Evolutionary conservation across 2,329 filamentous ascomycete species (phyloP), one percentile per base, ranked within the genome.

Genomic region (Fusarium illudens): DNA sequence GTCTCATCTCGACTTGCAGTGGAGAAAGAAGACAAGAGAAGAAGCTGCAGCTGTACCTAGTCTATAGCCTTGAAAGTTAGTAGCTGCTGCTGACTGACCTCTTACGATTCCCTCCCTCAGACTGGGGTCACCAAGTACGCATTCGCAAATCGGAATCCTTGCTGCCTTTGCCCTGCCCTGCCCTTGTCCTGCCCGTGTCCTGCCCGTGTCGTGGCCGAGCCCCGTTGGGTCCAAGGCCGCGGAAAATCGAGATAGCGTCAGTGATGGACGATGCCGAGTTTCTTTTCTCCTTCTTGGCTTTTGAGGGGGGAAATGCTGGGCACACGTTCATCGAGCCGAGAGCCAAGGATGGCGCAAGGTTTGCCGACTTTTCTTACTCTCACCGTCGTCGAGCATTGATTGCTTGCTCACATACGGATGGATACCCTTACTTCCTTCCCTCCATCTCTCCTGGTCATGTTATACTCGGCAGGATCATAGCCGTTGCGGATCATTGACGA

Each of bases 301-400:
- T 53, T 27, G 50, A 27, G 42, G 42, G 39, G 39, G 20, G 11
- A 42, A 7, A 20, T 44, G 42, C 42, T 46, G 17, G 29, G 22
- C 27, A 34, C 33, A 34, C n/a, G 25, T 27, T 27, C 37, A 42
- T 42, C 13, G 8, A 42, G 10, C 19, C 11, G 34, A n/a, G 10
- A 46, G 60, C 53, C 64, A 65, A 65, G 59, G 34, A 44, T 65
- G 49, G n/a, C n/a, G n/a, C n/a, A n/a, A n/a, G n/a, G n/a, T n/a
- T n/a, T n/a, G n/a, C n/a, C n/a, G n/a, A n/a, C n/a, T n/a, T n/a
- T n/a, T n/a, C n/a, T n/a, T n/a, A n/a, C n/a, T n/a, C 64, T 27
- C 25, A 27, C 25, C 25, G 25, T 27, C 25, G 25, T 27, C 25
- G 25, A 27, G 25, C 25, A 27, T 27, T 27, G 25, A 27, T 27